A percentile compares a stretch with the other conserved stretches of the same genome.
Evolutionary conservation across 192 early-diverging fungal genomes (phyloP).

Genomic region (Umbelopsis sp.): DNA sequence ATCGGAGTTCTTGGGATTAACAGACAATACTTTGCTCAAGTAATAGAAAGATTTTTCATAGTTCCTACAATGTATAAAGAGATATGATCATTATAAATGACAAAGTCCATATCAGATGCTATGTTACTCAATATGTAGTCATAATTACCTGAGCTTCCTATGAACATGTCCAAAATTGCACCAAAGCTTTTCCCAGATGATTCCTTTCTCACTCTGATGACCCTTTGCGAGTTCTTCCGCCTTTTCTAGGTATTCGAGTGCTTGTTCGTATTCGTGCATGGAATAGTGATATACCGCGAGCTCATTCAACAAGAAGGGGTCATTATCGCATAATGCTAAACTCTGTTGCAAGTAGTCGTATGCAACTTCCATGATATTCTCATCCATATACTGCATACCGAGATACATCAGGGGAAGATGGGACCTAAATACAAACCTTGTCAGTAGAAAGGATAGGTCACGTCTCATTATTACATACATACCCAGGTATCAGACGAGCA

Average conservation of each 20-base stretch:
- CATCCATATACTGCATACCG: slow-evolving; percentile 75
- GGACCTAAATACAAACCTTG: slow-evolving; percentile 32
- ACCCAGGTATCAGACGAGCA: slow-evolving; percentile 68
- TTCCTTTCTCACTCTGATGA: slow-evolving; percentile 40
- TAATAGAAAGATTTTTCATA: slow-evolving; percentile 38
- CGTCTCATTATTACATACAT: slow-evolving; percentile 17
- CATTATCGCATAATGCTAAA: slow-evolving; percentile 51
- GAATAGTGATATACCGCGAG: slow-evolving; percentile 63
- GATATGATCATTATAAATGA: not conserved
- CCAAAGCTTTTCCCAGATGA: slow-evolving; percentile 62
- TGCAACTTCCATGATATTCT: slow-evolving; percentile 58
- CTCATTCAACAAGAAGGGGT: slow-evolving; percentile 76
- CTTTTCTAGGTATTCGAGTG: slow-evolving; percentile 55
- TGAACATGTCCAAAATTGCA: slow-evolving; percentile 72
- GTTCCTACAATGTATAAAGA: slow-evolving; percentile 28
- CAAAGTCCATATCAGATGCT: not conserved
- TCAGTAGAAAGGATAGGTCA: slow-evolving; percentile 11
- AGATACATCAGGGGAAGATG: slow-evolving; percentile 74
- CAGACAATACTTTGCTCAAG: slow-evolving; percentile 40
- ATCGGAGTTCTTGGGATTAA: slow-evolving; percentile 45
- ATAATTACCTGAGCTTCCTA: slow-evolving; percentile 54
- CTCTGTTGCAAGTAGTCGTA: slow-evolving; percentile 61
- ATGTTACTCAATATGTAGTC: not conserved
- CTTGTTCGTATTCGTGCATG: slow-evolving; percentile 45
- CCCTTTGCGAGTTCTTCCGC: slow-evolving; percentile 53